Base-by-base conservation (phyloP, 1,284 basidiomycete genomes). In the Ustilago lituana region DNA sequence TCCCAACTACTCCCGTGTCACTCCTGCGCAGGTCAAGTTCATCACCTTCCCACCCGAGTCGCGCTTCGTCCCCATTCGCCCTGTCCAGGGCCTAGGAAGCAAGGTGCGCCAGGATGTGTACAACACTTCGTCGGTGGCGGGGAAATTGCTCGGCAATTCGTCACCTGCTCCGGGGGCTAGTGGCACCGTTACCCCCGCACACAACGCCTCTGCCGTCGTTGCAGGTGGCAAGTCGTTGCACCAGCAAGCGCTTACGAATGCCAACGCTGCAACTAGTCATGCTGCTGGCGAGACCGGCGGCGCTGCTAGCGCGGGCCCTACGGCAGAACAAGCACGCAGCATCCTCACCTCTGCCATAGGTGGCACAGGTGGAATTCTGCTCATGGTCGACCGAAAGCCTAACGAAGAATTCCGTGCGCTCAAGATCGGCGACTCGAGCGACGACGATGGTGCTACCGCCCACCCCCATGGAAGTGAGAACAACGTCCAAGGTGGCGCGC, bases 1-100 rank as follows among this genome's bases (percentile, higher is more conserved):
- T 15, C 84, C 88, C 26, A 99, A 99, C 85, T 90, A 97, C 79
- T 91, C 94, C 12, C 90, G 96, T 48, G 93, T 98, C 17, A 94
- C 91, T 1, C 93, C 95, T 15, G 88, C 90, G 0, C 96, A 99
- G 83, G 85, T 96, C 29, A 86, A 88, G 19, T 89, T 91, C 83
- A 88, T 98, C 78, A 86, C 87, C 39, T 96, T 97, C 87, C 89
- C 93, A 0, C 53, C 85, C 1, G 89, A 90, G 10, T 86, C 88
- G 17, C 88, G 93, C 50, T 98, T 93, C 83, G 89, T 91, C 63
- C 94, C 95, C n/a, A 91, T 98, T 12, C 88, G 94, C 43, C 87
- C 91, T 0, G 88, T 94, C 23, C 66, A 72, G 43, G 67, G 67
- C 1, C 31, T 63, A 24, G 64, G 65, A 17, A 68, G 68, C 26